These are phyloP conservation scores for Arthromyces matolae DNA, from an alignment of 768 basidiomycete species.

Conservation along the genomic window DNA sequence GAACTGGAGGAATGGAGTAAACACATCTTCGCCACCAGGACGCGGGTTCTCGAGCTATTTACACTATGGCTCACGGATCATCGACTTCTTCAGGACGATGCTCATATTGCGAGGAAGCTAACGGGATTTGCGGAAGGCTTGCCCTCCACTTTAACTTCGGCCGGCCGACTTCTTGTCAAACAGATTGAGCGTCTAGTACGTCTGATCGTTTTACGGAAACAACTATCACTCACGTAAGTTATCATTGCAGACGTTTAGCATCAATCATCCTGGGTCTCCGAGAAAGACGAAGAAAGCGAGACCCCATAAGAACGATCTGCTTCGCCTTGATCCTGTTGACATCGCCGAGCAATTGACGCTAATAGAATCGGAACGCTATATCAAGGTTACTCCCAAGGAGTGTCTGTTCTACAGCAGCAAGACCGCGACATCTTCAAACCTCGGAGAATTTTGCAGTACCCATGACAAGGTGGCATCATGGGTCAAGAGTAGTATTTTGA, in stretches of 20 bases:
- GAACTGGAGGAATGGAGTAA: conserved; percentile 67
- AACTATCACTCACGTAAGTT: conserved; percentile 2
- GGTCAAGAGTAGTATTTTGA: conserved; percentile 64
- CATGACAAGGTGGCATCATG: conserved; percentile 63
- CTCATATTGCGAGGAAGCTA: conserved; percentile 52
- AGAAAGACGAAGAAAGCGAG: conserved; percentile 43
- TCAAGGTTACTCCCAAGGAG: conserved; percentile 66
- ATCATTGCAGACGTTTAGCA: conserved; percentile 37
- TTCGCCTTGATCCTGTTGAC: conserved; percentile 61
- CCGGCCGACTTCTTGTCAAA: conserved; percentile 47
- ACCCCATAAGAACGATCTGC: conserved; percentile 55
- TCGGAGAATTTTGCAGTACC: conserved; percentile 53
- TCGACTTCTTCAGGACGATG: conserved; percentile 60
- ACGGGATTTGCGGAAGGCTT: conserved; percentile 51
- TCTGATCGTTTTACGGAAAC: background rate
- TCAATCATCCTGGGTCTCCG: conserved; percentile 27
- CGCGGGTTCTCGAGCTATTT: conserved; percentile 54
- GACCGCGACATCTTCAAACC: conserved; percentile 36
- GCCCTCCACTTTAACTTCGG: conserved; percentile 37
- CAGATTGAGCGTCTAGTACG: conserved; percentile 56
- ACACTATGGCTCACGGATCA: conserved; percentile 61
- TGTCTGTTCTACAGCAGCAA: conserved; percentile 62
- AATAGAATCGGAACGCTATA: conserved; percentile 66
- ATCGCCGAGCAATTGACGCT: conserved; percentile 83
- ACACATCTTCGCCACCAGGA: conserved; percentile 59